Percentiles rank a stretch among this genome's conserved stretches.
phyloP scores from a whole-genome alignment of 2,329 filamentous ascomycete genomes.

The Neocucurbitaria cava region DNA sequence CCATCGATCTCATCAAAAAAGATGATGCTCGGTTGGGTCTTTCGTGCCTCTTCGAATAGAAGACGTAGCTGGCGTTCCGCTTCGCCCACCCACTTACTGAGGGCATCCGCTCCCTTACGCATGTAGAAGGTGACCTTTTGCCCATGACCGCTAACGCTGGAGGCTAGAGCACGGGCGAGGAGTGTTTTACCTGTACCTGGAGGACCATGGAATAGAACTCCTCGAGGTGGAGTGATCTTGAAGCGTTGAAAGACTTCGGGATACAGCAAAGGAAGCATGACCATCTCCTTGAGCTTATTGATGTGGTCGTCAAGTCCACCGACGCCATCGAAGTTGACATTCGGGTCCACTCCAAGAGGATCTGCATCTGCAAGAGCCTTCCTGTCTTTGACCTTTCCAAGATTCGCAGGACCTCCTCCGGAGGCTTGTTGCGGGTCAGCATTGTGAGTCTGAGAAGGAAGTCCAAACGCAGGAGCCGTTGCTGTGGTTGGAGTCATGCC shows the following conservation, averaged over 20 bases:
- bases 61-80: slow-evolving; percentile 93
- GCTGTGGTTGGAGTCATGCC: slow-evolving; percentile 67
- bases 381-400: slow-evolving; percentile 92
- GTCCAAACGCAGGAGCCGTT: slow-evolving; percentile 58
- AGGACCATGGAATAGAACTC: slow-evolving; percentile 95
- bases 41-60: slow-evolving; percentile 93
- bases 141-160: slow-evolving; percentile 85
- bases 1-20: slow-evolving; percentile 99
- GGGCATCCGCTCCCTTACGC: slow-evolving; percentile 95
- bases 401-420: slow-evolving; percentile 75
- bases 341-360: slow-evolving; percentile 89
- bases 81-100: slow-evolving; percentile 99
- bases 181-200: slow-evolving; percentile 98
- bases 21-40: slow-evolving; percentile 97
- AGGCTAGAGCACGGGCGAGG: slow-evolving; percentile 90
- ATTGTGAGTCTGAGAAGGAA: slow-evolving; percentile 65
- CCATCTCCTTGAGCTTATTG: slow-evolving; percentile 98
- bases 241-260: slow-evolving; percentile 92
- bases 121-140: slow-evolving; percentile 99
- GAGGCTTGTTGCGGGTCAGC: slow-evolving; percentile 62
- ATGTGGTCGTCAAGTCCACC: slow-evolving; percentile 93
- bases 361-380: slow-evolving; percentile 93
- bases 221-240: slow-evolving; percentile 90
- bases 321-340: slow-evolving; percentile 92
- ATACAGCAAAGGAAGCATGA: slow-evolving; percentile 90